Conservation (phyloP, 2,329 filamentous ascomycete species). For the Chaetomiaceae sp. region DNA sequence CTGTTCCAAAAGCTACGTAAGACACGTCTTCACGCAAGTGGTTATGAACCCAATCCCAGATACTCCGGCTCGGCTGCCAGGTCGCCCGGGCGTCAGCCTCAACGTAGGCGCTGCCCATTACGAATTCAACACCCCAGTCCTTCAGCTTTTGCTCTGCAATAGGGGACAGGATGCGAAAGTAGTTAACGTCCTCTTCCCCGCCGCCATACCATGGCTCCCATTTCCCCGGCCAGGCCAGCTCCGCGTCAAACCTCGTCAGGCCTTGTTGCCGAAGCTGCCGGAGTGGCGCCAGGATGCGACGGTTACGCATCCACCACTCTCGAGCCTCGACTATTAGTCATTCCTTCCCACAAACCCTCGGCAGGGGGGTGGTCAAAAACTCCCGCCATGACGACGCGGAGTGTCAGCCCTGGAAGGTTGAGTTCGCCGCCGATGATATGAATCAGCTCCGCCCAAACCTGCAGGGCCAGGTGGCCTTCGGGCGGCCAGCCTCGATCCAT, state of each 20-base stretch:
- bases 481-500: neutral
- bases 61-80: too few relatives aligned
- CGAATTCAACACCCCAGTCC: neutral
- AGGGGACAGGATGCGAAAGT: neutral
- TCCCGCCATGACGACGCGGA: neutral
- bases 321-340: neutral
- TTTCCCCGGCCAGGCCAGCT: neutral
- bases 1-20: too few relatives aligned
- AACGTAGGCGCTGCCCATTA: too few relatives aligned
- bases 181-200: neutral
- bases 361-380: neutral
- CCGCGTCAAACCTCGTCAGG: slow-evolving; percentile 1
- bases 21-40: too few relatives aligned
- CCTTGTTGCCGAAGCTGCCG: neutral
- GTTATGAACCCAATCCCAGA: too few relatives aligned
- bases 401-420: neutral
- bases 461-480: neutral
- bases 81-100: too few relatives aligned
- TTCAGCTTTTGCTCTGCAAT: neutral
- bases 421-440: neutral
- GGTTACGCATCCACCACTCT: neutral
- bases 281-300: neutral
- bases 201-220: neutral
- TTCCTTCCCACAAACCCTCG: neutral
- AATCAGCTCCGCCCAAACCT: neutral